Conservation (phyloP, 169 alveolate species). For the Plasmodium vivax region DNA sequence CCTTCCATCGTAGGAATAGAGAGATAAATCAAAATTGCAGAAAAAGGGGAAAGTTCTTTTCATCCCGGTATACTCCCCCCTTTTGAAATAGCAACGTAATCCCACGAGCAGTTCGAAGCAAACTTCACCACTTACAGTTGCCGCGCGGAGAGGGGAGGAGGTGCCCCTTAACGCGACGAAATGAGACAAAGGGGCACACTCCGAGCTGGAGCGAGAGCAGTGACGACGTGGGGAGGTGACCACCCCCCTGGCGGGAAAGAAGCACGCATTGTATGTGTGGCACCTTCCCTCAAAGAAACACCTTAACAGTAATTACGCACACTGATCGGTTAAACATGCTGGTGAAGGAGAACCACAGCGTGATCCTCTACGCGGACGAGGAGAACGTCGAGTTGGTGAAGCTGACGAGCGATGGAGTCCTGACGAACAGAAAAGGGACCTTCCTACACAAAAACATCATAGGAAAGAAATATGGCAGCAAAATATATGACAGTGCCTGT, state of each 20-base stretch:
- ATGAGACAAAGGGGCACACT: not conserved
- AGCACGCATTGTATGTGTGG: too few species aligned
- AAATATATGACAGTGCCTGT: constrained; percentile 70
- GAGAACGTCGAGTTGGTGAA: constrained; percentile 42
- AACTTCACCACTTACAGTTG: not conserved
- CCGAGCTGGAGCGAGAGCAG: not conserved
- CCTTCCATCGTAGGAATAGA: not conserved
- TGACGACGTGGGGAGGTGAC: not conserved
- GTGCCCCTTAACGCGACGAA: not conserved
- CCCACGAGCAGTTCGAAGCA: not conserved
- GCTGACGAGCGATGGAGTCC: constrained; percentile 4
- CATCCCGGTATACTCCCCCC: not conserved
- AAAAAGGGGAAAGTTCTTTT: not conserved
- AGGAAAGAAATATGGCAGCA: constrained; percentile 76
- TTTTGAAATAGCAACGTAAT: not conserved
- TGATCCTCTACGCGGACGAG: constrained; percentile 46
- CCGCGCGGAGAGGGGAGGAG: not conserved
- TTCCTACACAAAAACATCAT: constrained; percentile 62
- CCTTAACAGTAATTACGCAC: not conserved
- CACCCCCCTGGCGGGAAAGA: not conserved
- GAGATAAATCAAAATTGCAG: not conserved
- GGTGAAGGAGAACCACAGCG: constrained; percentile 47
- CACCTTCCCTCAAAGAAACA: not conserved
- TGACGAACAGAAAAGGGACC: constrained; percentile 64
- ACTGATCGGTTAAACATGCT: not conserved